These are phyloP conservation scores for Cladosporium sp. DNA, from an alignment of 2,329 filamentous ascomycete species.

Conservation along the genomic window DNA sequence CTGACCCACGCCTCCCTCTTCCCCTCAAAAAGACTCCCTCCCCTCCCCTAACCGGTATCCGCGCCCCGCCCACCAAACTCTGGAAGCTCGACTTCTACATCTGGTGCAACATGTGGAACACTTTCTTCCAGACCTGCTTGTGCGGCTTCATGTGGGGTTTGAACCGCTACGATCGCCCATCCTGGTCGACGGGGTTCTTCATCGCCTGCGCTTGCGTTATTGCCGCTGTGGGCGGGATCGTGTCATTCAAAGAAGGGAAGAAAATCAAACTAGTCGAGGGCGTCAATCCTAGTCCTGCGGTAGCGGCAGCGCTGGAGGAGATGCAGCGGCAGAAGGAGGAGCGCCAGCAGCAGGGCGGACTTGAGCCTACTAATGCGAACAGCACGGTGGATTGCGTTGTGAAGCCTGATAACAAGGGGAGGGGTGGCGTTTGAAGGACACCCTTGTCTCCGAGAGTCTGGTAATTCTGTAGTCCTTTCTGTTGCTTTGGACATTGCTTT, in stretches of 20 bases:
- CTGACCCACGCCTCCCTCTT: conserved; percentile 58
- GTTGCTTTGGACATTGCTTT: neutral
- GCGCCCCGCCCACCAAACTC: conserved; percentile 64
- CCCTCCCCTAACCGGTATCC: conserved; percentile 68
- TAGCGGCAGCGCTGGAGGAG: conserved; percentile 8
- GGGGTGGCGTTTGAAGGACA: neutral
- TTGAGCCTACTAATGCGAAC: conserved; percentile 7
- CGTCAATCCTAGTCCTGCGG: conserved; percentile 41
- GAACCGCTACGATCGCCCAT: conserved; percentile 62
- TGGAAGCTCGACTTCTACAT: conserved; percentile 82
- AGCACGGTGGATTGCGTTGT: neutral
- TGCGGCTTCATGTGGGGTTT: conserved; percentile 75
- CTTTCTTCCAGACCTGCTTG: conserved; percentile 72
- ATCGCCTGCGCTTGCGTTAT: conserved; percentile 72
- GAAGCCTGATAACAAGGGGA: neutral
- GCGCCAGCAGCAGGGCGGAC: neutral
- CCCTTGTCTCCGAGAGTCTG: accelerated
- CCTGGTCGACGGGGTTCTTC: conserved; percentile 74
- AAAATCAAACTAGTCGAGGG: conserved; percentile 71
- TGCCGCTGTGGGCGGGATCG: conserved; percentile 66
- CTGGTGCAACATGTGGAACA: conserved; percentile 78
- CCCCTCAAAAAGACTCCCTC: conserved; percentile 65
- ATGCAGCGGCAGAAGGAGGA: neutral
- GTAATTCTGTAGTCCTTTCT: neutral
- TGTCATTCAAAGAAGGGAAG: conserved; percentile 69